Base-by-base conservation (phyloP, 1,284 basidiomycete genomes). In the Ganoderma leucocontextum region DNA sequence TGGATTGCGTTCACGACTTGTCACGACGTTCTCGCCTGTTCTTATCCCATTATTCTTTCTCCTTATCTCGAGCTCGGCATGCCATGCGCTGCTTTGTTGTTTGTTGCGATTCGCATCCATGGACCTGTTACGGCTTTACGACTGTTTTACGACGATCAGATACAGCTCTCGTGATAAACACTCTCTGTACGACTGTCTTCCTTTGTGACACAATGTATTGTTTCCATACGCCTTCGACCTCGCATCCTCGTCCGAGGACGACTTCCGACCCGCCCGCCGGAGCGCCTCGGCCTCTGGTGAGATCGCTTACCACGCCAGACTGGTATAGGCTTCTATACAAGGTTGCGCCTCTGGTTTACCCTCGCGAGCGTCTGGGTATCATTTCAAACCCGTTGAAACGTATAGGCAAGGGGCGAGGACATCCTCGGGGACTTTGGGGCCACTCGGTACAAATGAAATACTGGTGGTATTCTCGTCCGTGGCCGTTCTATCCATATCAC, bases 1-100 rank as follows among this genome's bases (percentile, higher is more conserved):
- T 22, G 47, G 47, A 52, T 36, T 36, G 17, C 60, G 25, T 65
- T 67, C 55, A 70, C 64, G 71, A 72, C 71, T 64, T 19, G 35
- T 68, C 59, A 67, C 39, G 68, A 66, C 62, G 52, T 53, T 47
- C 25, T 49, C 38, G 58, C 13, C 10, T 35, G 9, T 38, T 15
- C 47, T 52, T 13, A 52, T 52, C 25, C 10, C 13, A 2, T 60
- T 41, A 22, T 29, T 44, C 42, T 49, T 52, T 25, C 38, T 10
- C 49, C 15, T 47, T 41, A 19, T 49, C 42, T 29, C 33, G 19
- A 22, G 6, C 42, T 19, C 5, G 47, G 12, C n/a, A 52, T 55
- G 19, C n/a, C 9, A 36, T 52, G 47, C 59, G 55, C 29, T 35
- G 10, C 64, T 62, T 64, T 64, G 62, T 70, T 67, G 59, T 66